Percentiles rank a stretch among this genome's conserved stretches.
Conservation (phyloP, 345 rosid species). For the Salix suchowensis region DNA sequence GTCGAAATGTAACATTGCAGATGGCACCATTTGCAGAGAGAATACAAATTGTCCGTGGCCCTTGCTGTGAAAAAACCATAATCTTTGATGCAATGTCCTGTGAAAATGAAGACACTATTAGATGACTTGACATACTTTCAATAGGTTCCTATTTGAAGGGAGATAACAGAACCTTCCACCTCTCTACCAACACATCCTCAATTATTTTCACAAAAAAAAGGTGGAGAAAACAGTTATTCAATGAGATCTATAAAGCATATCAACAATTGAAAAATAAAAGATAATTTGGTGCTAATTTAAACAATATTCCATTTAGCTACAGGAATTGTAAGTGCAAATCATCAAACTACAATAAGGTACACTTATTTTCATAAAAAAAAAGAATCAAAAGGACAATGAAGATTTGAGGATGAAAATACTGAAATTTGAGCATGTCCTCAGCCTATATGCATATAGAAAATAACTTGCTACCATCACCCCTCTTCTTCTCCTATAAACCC, state of each 20-base stretch:
- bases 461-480: too few species aligned
- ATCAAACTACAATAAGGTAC: not conserved
- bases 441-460: too few species aligned
- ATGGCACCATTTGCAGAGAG: constrained; percentile 89
- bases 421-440: not conserved
- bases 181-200: not conserved
- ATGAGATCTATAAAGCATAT: not conserved
- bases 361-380: not conserved
- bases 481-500: too few species aligned
- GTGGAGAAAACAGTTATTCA: not conserved
- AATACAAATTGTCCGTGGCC: constrained; percentile 72
- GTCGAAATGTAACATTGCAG: constrained; percentile 59
- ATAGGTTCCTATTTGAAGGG: not conserved
- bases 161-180: not conserved
- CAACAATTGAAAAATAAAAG: not conserved
- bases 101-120: constrained; percentile 7
- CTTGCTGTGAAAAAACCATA: constrained; percentile 67
- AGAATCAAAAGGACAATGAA: not conserved
- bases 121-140: not conserved
- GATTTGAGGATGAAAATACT: not conserved
- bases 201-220: not conserved
- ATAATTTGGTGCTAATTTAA: not conserved
- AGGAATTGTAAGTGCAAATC: not conserved
- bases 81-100: constrained; percentile 81
- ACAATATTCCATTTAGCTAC: not conserved